Percentiles rank a stretch among this genome's conserved stretches.
Evolutionary conservation across 257 asterid genomes (phyloP).

Genomic region (Solanum virginianum): DNA sequence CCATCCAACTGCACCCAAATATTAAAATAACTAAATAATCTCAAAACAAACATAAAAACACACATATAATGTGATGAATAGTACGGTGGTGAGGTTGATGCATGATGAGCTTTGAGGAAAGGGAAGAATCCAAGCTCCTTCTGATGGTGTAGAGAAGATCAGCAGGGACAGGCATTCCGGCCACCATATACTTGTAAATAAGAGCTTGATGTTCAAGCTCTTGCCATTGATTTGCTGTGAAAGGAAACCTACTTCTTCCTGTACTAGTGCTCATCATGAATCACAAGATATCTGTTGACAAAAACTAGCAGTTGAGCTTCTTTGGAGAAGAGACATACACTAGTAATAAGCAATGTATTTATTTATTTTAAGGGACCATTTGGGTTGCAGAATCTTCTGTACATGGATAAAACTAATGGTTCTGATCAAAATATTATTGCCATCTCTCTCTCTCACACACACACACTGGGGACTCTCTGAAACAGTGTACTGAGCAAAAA

Average conservation of each 20-base stretch:
- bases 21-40: neutral
- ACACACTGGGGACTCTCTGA: neutral
- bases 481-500: conserved; percentile 35
- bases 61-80: neutral
- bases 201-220: conserved; percentile 94
- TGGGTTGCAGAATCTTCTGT: conserved; percentile 73
- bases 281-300: neutral
- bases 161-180: conserved; percentile 80
- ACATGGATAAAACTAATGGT: conserved; percentile 39
- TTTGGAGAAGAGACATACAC: neutral
- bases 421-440: conserved; percentile 5
- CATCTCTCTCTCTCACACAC: neutral
- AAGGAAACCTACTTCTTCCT: conserved; percentile 46
- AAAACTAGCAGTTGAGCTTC: neutral
- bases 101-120: conserved; percentile 45
- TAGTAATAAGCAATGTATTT: conserved; percentile 13
- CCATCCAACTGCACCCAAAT: conserved; percentile 55
- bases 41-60: neutral
- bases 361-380: conserved; percentile 75
- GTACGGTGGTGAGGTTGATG: conserved; percentile 46
- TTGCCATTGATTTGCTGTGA: conserved; percentile 84
- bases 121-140: conserved; percentile 51
- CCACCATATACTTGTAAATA: conserved; percentile 72
- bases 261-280: conserved; percentile 26
- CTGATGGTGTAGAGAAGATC: conserved; percentile 81